phyloP scores from a whole-genome alignment of 2,329 filamentous ascomycete genomes.

The Fulvia fulva region DNA sequence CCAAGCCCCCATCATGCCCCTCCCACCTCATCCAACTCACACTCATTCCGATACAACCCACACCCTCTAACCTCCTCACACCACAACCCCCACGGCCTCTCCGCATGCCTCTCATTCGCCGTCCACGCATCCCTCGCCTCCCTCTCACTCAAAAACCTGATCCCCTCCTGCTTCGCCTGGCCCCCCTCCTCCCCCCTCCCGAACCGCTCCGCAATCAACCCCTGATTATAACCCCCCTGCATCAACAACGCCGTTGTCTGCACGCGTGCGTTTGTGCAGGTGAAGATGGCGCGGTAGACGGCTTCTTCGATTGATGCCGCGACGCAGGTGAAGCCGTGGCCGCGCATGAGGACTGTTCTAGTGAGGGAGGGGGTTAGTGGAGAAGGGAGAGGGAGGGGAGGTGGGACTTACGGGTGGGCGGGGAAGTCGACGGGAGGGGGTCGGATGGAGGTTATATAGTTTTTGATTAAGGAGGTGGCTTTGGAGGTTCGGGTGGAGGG shows the following conservation, averaged over 20 bases:
- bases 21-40: constrained; percentile 8
- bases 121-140: constrained; percentile 42
- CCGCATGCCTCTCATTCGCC: constrained; percentile 30
- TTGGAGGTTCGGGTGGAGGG: constrained; percentile 26
- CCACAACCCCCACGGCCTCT: constrained; percentile 44
- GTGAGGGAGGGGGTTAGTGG: background rate
- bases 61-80: constrained; percentile 39
- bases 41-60: constrained; percentile 39
- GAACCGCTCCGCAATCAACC: constrained; percentile 37
- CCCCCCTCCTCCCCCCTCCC: constrained; percentile 37
- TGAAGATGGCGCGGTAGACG: constrained; percentile 45
- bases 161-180: constrained; percentile 38
- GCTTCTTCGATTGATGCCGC: constrained; percentile 43
- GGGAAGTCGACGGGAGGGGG: constrained; percentile 21
- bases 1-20: no score
- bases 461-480: constrained; percentile 29
- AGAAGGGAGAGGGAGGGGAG: background rate
- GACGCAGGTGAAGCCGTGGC: constrained; percentile 44
- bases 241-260: constrained; percentile 38
- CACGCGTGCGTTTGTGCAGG: constrained; percentile 37
- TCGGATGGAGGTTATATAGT: constrained; percentile 26
- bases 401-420: constrained; percentile 10
- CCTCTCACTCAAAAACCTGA: constrained; percentile 41
- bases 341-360: constrained; percentile 36
- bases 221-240: constrained; percentile 38